These are phyloP conservation scores for Trametes meyenii DNA, from an alignment of 768 basidiomycete species.

Conservation along the genomic window DNA sequence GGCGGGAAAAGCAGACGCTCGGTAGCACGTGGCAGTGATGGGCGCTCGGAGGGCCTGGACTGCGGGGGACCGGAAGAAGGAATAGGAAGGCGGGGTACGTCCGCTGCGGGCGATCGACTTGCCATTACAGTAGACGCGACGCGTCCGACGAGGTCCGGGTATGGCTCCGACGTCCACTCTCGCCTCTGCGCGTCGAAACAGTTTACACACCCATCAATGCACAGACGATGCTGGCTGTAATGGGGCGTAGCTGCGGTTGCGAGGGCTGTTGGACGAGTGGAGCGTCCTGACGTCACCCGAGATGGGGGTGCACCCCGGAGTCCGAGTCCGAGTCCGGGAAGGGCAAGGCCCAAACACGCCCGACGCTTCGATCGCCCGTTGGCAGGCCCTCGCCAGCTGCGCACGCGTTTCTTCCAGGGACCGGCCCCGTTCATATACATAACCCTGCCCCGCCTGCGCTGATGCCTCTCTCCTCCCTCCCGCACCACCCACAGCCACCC, in stretches of 20 bases:
- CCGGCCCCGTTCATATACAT: neutral
- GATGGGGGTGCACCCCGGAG: neutral
- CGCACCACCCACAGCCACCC: neutral
- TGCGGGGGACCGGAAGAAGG: too few relatives aligned
- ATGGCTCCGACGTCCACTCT: too few relatives aligned
- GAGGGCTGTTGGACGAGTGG: neutral
- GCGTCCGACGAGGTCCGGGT: too few relatives aligned
- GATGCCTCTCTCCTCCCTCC: neutral
- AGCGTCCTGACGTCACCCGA: slow-evolving; percentile 7
- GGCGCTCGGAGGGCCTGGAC: neutral
- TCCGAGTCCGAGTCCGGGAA: neutral
- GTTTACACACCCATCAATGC: too few relatives aligned
- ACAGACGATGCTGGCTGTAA: too few relatives aligned
- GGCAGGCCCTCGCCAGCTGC: too few relatives aligned
- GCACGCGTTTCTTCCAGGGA: neutral
- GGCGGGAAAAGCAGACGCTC: neutral
- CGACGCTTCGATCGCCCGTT: neutral
- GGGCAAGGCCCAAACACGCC: neutral
- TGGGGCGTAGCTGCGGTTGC: neutral
- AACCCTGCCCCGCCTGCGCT: neutral
- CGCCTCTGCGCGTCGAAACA: neutral
- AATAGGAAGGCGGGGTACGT: too few relatives aligned
- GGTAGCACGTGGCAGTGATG: neutral
- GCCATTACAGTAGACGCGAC: too few relatives aligned
- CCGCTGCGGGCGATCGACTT: too few relatives aligned